Percentiles rank a stretch among this genome's conserved stretches.
phyloP scores from a whole-genome alignment of 208 protist genomes.

The Angomonas ambiguus region DNA sequence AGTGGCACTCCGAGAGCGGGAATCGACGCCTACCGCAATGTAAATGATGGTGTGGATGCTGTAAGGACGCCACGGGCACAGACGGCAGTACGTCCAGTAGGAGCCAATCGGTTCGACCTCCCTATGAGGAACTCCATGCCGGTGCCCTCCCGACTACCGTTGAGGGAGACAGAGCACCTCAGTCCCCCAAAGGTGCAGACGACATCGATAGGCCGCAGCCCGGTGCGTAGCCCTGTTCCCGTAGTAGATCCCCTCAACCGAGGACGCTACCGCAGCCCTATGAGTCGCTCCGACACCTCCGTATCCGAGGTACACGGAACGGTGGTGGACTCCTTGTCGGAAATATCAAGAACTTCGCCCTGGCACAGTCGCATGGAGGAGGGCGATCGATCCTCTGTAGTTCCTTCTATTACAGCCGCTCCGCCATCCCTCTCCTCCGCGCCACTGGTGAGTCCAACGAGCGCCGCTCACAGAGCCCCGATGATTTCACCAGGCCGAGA shows the following conservation, averaged over 20 bases:
- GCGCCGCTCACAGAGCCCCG: no score
- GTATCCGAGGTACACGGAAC: not conserved
- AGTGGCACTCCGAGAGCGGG: not conserved
- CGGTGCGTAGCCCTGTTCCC: not conserved
- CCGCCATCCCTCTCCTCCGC: no score
- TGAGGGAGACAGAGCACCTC: conserved; percentile 8
- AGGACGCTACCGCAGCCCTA: not conserved
- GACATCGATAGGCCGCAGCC: conserved; percentile 14
- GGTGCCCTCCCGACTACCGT: not conserved
- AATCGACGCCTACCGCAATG: conserved; percentile 9
- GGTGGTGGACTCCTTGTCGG: conserved; percentile 60
- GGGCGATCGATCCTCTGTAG: conserved; percentile 29
- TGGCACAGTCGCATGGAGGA: conserved; percentile 34
- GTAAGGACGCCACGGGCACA: not conserved
- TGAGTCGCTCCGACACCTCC: not conserved
- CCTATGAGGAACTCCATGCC: conserved; percentile 2
- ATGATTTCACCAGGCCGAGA: not conserved
- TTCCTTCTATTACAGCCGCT: no score
- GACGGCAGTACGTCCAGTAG: not conserved
- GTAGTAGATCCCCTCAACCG: not conserved
- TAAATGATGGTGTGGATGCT: not conserved
- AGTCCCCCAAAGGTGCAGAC: conserved; percentile 30
- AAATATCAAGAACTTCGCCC: conserved; percentile 59
- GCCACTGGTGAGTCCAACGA: no score
- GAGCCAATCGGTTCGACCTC: not conserved